Percentiles rank a stretch among this genome's conserved stretches.
These are phyloP conservation scores for Irpex rosettiformis DNA, from an alignment of 1,284 basidiomycete species.

Conservation along the genomic window DNA sequence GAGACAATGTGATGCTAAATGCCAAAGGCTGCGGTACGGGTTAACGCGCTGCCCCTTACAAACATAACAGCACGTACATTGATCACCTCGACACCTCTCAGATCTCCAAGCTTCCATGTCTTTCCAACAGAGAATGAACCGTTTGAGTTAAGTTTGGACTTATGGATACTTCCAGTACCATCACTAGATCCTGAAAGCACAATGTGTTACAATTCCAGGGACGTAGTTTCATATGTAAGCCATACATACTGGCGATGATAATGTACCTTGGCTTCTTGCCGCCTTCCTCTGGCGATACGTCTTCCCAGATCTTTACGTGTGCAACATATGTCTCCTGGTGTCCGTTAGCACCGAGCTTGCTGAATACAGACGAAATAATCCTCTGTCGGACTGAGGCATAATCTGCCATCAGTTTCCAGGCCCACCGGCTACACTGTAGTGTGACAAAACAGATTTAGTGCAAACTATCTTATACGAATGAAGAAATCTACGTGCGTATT, in stretches of 20 bases:
- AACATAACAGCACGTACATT: constrained; percentile 22
- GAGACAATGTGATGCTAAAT: constrained; percentile 80
- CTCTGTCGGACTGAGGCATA: constrained; percentile 51
- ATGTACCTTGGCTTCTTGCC: constrained; percentile 83
- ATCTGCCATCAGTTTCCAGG: constrained; percentile 48
- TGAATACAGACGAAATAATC: constrained; percentile 84
- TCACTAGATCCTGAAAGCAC: constrained; percentile 52
- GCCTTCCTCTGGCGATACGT: constrained; percentile 58
- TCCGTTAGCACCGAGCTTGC: constrained; percentile 59
- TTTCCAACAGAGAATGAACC: constrained; percentile 97
- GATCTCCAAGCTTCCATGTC: constrained; percentile 87
- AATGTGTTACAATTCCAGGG: constrained; percentile 13
- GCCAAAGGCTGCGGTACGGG: constrained; percentile 29
- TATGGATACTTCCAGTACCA: constrained; percentile 81
- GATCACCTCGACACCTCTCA: constrained; percentile 75
- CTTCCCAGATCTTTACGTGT: constrained; percentile 90
- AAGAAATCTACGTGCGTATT: no score
- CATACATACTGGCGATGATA: constrained; percentile 76
- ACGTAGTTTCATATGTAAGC: constrained; percentile 4
- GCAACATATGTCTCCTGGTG: constrained; percentile 78
- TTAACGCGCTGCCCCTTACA: not conserved
- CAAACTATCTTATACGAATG: no score
- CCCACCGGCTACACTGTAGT: not conserved
- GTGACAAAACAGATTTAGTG: not conserved
- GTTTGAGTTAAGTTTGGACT: constrained; percentile 95